Evolutionary conservation across 2,329 filamentous ascomycete genomes (phyloP).

Genomic region (Scedosporium aurantiacum): DNA sequence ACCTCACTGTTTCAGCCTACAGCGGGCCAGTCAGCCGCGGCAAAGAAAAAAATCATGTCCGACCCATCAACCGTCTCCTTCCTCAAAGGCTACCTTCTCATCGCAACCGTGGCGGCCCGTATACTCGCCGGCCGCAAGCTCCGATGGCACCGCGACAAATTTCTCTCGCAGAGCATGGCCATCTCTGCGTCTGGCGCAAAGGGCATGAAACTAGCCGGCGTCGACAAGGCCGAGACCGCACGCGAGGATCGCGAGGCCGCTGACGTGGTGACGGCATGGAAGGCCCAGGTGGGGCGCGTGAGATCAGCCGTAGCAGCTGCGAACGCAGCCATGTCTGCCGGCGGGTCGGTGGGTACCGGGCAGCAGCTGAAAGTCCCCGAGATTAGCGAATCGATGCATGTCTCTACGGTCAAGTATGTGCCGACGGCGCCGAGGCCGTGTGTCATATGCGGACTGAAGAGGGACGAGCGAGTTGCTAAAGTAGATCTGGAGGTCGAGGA

Average conservation of each 20-base stretch:
- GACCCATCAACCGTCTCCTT: constrained; percentile 52
- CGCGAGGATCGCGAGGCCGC: constrained; percentile 78
- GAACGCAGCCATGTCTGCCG: constrained; percentile 43
- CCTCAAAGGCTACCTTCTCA: constrained; percentile 50
- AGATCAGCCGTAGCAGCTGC: constrained; percentile 60
- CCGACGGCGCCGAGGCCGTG: constrained; percentile 65
- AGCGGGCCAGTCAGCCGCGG: constrained; percentile 42
- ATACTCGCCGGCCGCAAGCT: constrained; percentile 75
- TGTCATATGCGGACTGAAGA: constrained; percentile 75
- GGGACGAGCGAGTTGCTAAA: constrained; percentile 70
- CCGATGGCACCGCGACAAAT: constrained; percentile 83
- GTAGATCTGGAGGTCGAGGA: constrained; percentile 73
- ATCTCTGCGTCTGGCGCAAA: constrained; percentile 68
- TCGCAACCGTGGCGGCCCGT: constrained; percentile 60
- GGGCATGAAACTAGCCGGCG: constrained; percentile 81
- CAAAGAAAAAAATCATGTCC: constrained; percentile 53
- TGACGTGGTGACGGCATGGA: constrained; percentile 68
- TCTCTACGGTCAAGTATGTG: constrained; percentile 61
- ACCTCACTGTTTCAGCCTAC: constrained; percentile 55
- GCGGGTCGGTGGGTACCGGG: constrained; percentile 13
- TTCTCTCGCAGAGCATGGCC: constrained; percentile 76
- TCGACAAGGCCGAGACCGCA: constrained; percentile 72
- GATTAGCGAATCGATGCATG: constrained; percentile 55
- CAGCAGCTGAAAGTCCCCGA: constrained; percentile 51
- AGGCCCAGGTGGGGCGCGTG: constrained; percentile 61